Percentiles rank a stretch among this genome's conserved stretches.
phyloP scores from a whole-genome alignment of 495 filamentous ascomycete genomes.

The Podospora sp. region DNA sequence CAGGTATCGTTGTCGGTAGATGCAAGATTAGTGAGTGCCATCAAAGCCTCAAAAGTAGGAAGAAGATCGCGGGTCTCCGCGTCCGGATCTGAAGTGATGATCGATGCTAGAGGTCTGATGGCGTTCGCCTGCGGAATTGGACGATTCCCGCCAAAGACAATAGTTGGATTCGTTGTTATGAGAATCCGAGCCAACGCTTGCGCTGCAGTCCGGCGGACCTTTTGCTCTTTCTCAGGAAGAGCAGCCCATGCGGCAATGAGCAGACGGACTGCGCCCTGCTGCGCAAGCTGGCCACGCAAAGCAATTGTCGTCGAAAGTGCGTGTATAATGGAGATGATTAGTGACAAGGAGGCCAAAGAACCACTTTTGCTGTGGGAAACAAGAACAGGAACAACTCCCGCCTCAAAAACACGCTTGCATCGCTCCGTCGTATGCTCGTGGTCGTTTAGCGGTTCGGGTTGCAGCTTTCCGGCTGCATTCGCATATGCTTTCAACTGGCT shows the following conservation, averaged over 20 bases:
- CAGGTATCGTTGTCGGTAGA: constrained; percentile 72
- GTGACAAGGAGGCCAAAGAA: constrained; percentile 63
- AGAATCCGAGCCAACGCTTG: constrained; percentile 91
- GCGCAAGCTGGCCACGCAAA: constrained; percentile 75
- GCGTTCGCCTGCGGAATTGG: constrained; percentile 72
- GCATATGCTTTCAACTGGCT: constrained; percentile 90
- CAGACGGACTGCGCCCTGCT: constrained; percentile 88
- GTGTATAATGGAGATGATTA: constrained; percentile 74
- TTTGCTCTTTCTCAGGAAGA: constrained; percentile 54
- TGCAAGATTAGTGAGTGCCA: constrained; percentile 92
- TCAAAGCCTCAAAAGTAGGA: constrained; percentile 83
- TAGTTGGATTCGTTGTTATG: constrained; percentile 82
- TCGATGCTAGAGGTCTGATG: constrained; percentile 74
- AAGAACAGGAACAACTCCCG: constrained; percentile 72
- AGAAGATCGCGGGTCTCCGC: constrained; percentile 78
- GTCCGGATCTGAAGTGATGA: constrained; percentile 61
- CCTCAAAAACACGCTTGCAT: constrained; percentile 75
- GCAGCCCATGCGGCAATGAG: constrained; percentile 68
- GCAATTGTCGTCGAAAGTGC: constrained; percentile 71
- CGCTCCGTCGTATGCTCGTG: constrained; percentile 74
- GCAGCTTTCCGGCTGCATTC: constrained; percentile 68
- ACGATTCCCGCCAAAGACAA: constrained; percentile 78
- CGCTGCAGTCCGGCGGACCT: constrained; percentile 65
- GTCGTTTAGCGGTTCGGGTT: constrained; percentile 69
- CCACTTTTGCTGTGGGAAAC: constrained; percentile 68